A percentile compares a stretch with the other conserved stretches of the same genome.
Conservation (phyloP, 2,329 filamentous ascomycete species). For the Aspergillus sp. region DNA sequence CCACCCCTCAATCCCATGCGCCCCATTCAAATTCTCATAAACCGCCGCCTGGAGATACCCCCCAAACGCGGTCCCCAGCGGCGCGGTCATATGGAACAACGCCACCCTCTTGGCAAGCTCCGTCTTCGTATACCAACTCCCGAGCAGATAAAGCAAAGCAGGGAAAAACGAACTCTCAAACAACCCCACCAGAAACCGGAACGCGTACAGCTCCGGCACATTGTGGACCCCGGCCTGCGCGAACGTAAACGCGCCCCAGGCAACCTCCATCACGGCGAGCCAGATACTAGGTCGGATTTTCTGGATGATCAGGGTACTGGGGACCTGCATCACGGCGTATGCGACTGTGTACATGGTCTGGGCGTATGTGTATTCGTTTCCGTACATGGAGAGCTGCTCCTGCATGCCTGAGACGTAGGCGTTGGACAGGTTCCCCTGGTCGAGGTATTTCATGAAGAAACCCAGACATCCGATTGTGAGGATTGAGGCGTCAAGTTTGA, state of each 20-base stretch:
- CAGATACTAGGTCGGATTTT: background rate
- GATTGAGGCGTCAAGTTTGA: constrained; percentile 14
- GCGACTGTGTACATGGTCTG: constrained; percentile 22
- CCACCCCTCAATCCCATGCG: background rate
- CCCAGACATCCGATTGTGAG: constrained; percentile 15
- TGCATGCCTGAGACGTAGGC: constrained; percentile 18
- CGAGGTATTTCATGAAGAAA: constrained; percentile 18
- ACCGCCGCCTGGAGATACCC: constrained; percentile 2
- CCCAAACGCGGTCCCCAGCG: background rate
- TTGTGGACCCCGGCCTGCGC: background rate
- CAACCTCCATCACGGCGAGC: background rate
- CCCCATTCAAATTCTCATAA: background rate
- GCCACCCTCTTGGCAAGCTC: constrained; percentile 1
- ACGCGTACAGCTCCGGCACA: background rate
- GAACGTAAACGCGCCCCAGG: constrained; percentile 1
- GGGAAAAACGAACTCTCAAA: background rate
- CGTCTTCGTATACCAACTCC: constrained; percentile 4
- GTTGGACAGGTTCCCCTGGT: constrained; percentile 14
- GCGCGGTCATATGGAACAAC: constrained; percentile 1
- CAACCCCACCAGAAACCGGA: constrained; percentile 2
- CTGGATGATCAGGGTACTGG: constrained; percentile 1
- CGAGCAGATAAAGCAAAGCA: background rate
- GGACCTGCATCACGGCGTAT: constrained; percentile 16
- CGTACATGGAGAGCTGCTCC: constrained; percentile 14
- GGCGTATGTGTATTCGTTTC: constrained; percentile 17